Base-by-base conservation (phyloP, 1,139 yeast genomes). In the Saccharomyces hybrid region DNA sequence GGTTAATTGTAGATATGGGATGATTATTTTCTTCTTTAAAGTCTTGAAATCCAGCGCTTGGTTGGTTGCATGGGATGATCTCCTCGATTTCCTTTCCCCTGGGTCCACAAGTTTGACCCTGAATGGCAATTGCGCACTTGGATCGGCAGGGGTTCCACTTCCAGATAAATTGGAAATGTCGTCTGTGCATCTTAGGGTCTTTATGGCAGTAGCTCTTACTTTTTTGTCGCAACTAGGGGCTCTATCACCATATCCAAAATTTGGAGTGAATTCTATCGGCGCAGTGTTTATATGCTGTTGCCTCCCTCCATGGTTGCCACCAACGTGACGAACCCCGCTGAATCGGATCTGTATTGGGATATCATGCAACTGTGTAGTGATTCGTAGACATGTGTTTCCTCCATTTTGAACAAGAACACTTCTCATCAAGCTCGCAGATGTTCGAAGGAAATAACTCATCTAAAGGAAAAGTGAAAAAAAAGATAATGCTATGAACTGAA, bases 1-100 rank as follows among this genome's bases (percentile, higher is more conserved):
- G 2, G 97, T 82, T 23, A 93, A 77, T 59, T 89, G 89, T 19
- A 89, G 60, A 64, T 88, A 90, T 1, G 90, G 86, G 25, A 77
- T 77, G 1, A 77, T 64, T 28, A 76, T 55, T 27, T 57, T 75
- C 65, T 65, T 74, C 71, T 49, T 76, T 57, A 52, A 63, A 53
- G 56, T 57, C 41, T 58, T 50, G 47, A 25, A 49, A 27, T 29
- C 42, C 44, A 31, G 9, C 65, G 46, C 54, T 46, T 52, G 46
- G 14, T 56, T 54, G 47, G 50, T 32, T 50, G 23, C 46, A 28
- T 23, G 42, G 3, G 42, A 34, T 52, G 29, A 19, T 54, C 59
- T 52, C 19, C 55, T 47, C 5, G 57, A 54, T 34, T 58, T 53
- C 52, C 57, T 57, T 27, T 58, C 57, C 25, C 57, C 52, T 38